Conservation (phyloP, 768 basidiomycete genomes). For the Glaciozyma antarctica region DNA sequence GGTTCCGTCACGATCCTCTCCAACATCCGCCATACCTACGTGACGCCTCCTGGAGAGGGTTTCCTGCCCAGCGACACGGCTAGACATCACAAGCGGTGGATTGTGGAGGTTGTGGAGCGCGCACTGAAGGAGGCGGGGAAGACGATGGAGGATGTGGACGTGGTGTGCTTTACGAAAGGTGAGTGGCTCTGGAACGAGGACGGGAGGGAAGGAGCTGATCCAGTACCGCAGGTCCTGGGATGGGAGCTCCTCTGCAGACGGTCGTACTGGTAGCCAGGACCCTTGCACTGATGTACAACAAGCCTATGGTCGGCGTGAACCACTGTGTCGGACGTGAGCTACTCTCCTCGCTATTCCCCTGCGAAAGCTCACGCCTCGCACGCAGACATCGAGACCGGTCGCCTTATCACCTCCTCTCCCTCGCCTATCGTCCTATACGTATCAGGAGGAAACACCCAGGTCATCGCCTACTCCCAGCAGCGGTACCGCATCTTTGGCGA, state of each 20-base stretch:
- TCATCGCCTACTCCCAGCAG: constrained; percentile 95
- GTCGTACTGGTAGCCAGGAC: constrained; percentile 90
- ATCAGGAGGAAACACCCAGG: constrained; percentile 97
- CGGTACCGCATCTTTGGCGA: constrained; percentile 98
- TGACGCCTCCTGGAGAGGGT: constrained; percentile 95
- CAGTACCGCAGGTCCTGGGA: constrained; percentile 73
- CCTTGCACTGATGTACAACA: constrained; percentile 72
- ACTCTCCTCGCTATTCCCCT: neutral
- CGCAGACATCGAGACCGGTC: constrained; percentile 96
- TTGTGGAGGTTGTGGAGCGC: constrained; percentile 65
- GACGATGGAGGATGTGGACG: constrained; percentile 70
- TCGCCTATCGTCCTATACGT: constrained; percentile 97
- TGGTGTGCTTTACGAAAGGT: constrained; percentile 98
- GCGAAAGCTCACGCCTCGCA: neutral
- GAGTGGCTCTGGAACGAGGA: constrained; percentile 12
- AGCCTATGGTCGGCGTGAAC: constrained; percentile 94
- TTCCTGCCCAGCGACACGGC: constrained; percentile 95
- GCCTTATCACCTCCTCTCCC: constrained; percentile 83
- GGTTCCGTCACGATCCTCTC: constrained; percentile 68
- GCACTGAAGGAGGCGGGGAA: constrained; percentile 60
- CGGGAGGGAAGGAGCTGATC: constrained; percentile 1
- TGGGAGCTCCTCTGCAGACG: constrained; percentile 94
- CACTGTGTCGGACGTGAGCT: constrained; percentile 87
- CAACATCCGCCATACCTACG: constrained; percentile 95
- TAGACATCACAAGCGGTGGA: constrained; percentile 91